These are phyloP conservation scores for Aphanomyces cochlioides DNA, from an alignment of 352 stramenopile species.

Conservation along the genomic window DNA sequence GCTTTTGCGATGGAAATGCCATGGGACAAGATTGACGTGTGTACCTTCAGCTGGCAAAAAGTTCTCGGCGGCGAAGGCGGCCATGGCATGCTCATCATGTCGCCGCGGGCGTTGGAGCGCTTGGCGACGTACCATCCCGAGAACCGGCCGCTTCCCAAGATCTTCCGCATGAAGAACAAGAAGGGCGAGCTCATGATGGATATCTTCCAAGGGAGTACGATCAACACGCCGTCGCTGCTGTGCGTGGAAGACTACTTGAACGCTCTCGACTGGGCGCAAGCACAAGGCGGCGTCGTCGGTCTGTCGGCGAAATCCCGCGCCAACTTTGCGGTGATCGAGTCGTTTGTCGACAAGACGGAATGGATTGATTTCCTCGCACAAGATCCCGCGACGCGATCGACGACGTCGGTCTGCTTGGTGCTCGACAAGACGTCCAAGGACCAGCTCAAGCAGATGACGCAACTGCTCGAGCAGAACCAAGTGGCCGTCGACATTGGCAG, in stretches of 20 bases:
- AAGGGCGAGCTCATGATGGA: slow-evolving; percentile 91
- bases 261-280: slow-evolving; percentile 94
- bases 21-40: slow-evolving; percentile 98
- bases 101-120: slow-evolving; percentile 93
- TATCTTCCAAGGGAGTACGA: slow-evolving; percentile 98
- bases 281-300: slow-evolving; percentile 89
- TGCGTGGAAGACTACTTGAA: slow-evolving; percentile 99
- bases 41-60: slow-evolving; percentile 99
- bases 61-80: slow-evolving; percentile 97
- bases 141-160: slow-evolving; percentile 95
- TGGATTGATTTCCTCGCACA: slow-evolving; percentile 98
- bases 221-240: slow-evolving; percentile 99
- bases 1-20: slow-evolving; percentile 99
- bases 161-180: slow-evolving; percentile 97
- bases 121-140: slow-evolving; percentile 93
- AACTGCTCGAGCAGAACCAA: slow-evolving; percentile 92
- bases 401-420: slow-evolving; percentile 96
- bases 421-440: slow-evolving; percentile 89
- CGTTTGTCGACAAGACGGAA: slow-evolving; percentile 94
- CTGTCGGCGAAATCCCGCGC: slow-evolving; percentile 92
- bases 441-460: slow-evolving; percentile 96
- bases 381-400: slow-evolving; percentile 90
- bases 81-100: slow-evolving; percentile 97
- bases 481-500: slow-evolving; percentile 97
- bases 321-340: slow-evolving; percentile 94